phyloP scores from a whole-genome alignment of 202 grass and related monocot species.

The Musa balbisiana region DNA sequence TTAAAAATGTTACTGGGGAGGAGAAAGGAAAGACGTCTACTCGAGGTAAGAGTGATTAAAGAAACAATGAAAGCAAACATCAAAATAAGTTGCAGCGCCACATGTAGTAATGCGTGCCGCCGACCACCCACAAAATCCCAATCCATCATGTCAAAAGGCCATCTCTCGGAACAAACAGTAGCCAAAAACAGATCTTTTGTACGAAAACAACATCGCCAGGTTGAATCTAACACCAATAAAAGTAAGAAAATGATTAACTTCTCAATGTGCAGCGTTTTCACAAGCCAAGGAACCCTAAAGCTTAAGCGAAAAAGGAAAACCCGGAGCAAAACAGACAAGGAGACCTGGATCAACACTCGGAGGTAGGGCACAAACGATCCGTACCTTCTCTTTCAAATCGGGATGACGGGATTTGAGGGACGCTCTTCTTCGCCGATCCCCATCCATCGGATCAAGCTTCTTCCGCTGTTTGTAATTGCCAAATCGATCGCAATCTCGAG shows the following conservation, averaged over 20 bases:
- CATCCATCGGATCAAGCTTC: conserved; percentile 38
- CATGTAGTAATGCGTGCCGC: too few species aligned
- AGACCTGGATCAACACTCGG: neutral
- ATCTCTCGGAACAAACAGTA: neutral
- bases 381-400: conserved; percentile 76
- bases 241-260: neutral
- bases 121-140: too few species aligned
- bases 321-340: neutral
- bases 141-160: too few species aligned
- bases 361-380: neutral
- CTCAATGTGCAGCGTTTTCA: neutral
- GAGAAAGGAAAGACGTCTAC: too few species aligned
- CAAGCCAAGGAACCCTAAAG: neutral
- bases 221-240: neutral
- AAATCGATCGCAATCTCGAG: neutral
- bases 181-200: neutral
- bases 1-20: too few species aligned
- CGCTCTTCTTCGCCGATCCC: conserved; percentile 36
- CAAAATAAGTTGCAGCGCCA: too few species aligned
- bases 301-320: neutral
- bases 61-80: too few species aligned
- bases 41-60: too few species aligned
- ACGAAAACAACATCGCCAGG: neutral
- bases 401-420: conserved; percentile 53
- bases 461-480: neutral